These are phyloP conservation scores for Aaosphaeria arxii DNA, from an alignment of 2,329 filamentous ascomycete genomes.

Conservation along the genomic window DNA sequence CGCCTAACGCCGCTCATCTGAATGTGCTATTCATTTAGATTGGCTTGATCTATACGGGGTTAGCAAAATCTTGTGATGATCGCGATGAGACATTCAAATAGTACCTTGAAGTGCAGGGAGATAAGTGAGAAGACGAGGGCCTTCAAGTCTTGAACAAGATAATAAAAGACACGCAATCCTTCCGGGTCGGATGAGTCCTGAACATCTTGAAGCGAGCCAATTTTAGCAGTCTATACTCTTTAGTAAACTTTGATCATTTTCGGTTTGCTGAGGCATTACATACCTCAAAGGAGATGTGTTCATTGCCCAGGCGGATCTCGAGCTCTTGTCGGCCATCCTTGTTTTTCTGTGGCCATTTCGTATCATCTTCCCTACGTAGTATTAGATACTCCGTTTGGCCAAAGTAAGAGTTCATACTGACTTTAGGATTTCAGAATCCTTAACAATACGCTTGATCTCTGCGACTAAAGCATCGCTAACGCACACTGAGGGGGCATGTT, in stretches of 20 bases:
- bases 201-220: constrained; percentile 93
- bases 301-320: constrained; percentile 88
- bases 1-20: constrained; percentile 5
- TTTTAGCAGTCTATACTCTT: constrained; percentile 79
- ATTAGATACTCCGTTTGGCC: background rate
- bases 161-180: constrained; percentile 95
- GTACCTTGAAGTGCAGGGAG: constrained; percentile 90
- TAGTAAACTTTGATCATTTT: constrained; percentile 16
- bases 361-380: constrained; percentile 82
- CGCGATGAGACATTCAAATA: background rate
- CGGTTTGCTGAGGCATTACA: constrained; percentile 15
- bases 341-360: constrained; percentile 98
- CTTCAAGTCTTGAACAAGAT: constrained; percentile 95
- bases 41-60: constrained; percentile 60
- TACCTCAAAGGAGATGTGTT: constrained; percentile 98
- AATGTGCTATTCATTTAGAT: constrained; percentile 48
- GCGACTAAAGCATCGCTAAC: constrained; percentile 86
- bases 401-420: constrained; percentile 42
- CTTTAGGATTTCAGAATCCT: constrained; percentile 97
- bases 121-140: constrained; percentile 96
- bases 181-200: constrained; percentile 95
- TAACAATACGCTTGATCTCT: constrained; percentile 96
- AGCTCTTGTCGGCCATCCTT: constrained; percentile 97
- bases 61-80: background rate
- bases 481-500: constrained; percentile 65